phyloP scores from a whole-genome alignment of 208 protist species.

The Trypanosoma theileri region DNA sequence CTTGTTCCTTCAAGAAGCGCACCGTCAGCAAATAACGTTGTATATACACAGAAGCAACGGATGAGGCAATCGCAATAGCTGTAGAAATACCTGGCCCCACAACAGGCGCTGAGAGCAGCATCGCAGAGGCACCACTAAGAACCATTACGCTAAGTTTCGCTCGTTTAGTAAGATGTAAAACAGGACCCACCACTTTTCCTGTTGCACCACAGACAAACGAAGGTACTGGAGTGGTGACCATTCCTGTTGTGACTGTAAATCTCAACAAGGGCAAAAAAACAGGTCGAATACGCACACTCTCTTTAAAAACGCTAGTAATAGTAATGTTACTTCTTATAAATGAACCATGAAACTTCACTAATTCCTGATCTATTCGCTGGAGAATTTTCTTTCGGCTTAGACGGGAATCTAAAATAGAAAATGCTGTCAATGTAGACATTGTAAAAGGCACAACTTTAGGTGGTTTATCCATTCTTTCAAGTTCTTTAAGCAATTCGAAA shows the following conservation, averaged over 20 bases:
- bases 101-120: conserved; percentile 51
- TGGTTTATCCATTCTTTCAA: conserved; percentile 59
- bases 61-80: conserved; percentile 53
- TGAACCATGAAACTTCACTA: conserved; percentile 85
- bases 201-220: conserved; percentile 88
- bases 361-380: conserved; percentile 73
- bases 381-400: conserved; percentile 61
- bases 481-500: conserved; percentile 79
- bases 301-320: conserved; percentile 60
- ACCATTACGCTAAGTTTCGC: conserved; percentile 17
- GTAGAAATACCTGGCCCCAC: conserved; percentile 67
- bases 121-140: conserved; percentile 32
- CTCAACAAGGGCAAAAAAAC: conserved; percentile 85
- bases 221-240: conserved; percentile 41
- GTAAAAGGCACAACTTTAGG: conserved; percentile 80
- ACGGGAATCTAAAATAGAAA: conserved; percentile 73
- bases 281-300: conserved; percentile 65
- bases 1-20: conserved; percentile 51
- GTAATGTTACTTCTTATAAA: conserved; percentile 80
- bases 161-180: conserved; percentile 43
- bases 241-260: conserved; percentile 66
- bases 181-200: conserved; percentile 77
- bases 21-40: conserved; percentile 31
- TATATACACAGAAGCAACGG: conserved; percentile 34
- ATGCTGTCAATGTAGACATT: conserved; percentile 85